Evolutionary conservation across 768 basidiomycete species (phyloP).

Genomic region (Mycena rebaudengoi): DNA sequence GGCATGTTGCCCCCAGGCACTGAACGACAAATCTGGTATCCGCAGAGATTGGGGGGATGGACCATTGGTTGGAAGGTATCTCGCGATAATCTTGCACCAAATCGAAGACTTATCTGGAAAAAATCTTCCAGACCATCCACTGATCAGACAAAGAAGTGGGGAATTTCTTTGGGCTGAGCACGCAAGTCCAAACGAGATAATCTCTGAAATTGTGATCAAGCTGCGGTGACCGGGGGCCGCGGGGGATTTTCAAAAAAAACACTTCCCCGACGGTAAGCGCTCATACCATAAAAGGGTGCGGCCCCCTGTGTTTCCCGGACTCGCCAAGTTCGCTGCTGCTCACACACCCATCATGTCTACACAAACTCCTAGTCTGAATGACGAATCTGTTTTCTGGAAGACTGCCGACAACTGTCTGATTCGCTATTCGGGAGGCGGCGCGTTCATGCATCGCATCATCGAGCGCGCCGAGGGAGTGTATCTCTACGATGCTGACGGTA

Average conservation of each 20-base stretch:
- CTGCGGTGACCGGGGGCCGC: neutral
- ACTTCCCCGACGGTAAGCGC: slow-evolving; percentile 9
- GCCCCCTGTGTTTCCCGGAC: slow-evolving; percentile 7
- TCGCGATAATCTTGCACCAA: too few relatives aligned
- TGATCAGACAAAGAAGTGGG: too few relatives aligned
- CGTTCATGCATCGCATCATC: slow-evolving; percentile 28
- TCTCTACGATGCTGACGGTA: slow-evolving; percentile 29
- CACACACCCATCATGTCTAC: slow-evolving; percentile 5
- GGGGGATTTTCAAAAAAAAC: neutral
- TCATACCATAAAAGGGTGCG: slow-evolving; percentile 9
- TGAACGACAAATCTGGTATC: too few relatives aligned
- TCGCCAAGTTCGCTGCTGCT: neutral
- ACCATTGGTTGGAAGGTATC: too few relatives aligned
- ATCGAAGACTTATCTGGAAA: too few relatives aligned
- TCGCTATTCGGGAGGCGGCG: slow-evolving; percentile 25
- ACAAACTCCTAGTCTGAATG: neutral
- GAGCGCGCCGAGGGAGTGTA: slow-evolving; percentile 28
- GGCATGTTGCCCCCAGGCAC: too few relatives aligned
- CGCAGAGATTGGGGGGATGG: too few relatives aligned
- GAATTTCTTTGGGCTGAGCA: too few relatives aligned
- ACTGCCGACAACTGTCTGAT: slow-evolving; percentile 26
- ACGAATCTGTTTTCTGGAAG: slow-evolving; percentile 24
- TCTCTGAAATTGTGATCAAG: neutral
- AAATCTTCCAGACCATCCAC: too few relatives aligned
- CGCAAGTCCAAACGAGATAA: too few relatives aligned